Conservation (phyloP, 495 filamentous ascomycete species). For the Podospora bellae-mahoneyi region DNA sequence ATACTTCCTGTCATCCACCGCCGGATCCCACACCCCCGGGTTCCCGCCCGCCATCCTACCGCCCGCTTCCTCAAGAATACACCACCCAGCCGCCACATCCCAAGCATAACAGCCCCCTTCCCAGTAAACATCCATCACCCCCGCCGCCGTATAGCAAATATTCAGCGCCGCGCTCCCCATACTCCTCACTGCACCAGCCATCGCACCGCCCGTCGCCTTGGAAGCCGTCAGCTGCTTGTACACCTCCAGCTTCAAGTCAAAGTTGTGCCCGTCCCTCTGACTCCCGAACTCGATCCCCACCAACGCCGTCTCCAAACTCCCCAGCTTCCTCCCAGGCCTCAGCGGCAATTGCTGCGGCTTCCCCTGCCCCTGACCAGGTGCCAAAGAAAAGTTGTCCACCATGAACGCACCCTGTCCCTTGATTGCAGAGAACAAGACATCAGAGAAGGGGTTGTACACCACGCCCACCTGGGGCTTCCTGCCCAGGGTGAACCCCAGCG, state of each 20-base stretch:
- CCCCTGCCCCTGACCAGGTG: conserved; percentile 25
- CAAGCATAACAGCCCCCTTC: conserved; percentile 93
- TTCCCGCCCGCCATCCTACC: conserved; percentile 77
- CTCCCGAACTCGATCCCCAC: conserved; percentile 77
- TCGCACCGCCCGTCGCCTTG: conserved; percentile 63
- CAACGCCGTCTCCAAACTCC: conserved; percentile 57
- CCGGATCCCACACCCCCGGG: conserved; percentile 69
- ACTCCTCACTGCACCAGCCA: conserved; percentile 77
- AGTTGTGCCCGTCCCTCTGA: conserved; percentile 71
- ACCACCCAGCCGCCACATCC: conserved; percentile 92
- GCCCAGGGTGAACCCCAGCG: conserved; percentile 68
- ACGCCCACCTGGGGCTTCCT: conserved; percentile 68
- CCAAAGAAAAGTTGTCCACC: conserved; percentile 35
- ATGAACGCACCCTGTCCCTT: conserved; percentile 65
- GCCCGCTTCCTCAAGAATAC: conserved; percentile 79
- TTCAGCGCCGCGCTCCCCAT: conserved; percentile 82
- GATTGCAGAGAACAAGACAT: conserved; percentile 67
- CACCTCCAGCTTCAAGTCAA: conserved; percentile 64
- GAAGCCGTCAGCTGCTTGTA: conserved; percentile 65
- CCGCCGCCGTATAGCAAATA: conserved; percentile 73
- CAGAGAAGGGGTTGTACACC: conserved; percentile 77
- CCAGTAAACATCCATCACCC: conserved; percentile 82
- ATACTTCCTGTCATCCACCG: conserved; percentile 74
- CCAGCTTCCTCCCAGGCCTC: conserved; percentile 56
- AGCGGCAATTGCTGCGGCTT: conserved; percentile 47